Evolutionary conservation across 306 rosid genomes (phyloP).

Genomic region (Leucaena leucocephala): DNA sequence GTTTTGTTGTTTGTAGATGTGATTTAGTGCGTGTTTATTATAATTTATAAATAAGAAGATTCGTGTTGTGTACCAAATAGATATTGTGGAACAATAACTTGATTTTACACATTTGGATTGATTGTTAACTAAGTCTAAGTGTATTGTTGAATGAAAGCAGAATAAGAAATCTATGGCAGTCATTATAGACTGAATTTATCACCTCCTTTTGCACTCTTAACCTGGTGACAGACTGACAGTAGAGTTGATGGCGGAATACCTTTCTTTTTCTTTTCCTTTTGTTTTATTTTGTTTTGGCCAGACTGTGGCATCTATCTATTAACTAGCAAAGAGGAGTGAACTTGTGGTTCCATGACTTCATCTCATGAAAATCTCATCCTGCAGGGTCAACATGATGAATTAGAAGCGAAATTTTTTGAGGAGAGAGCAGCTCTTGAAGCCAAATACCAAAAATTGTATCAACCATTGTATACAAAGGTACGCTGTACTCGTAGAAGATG

Average conservation of each 20-base stretch:
- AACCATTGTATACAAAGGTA: constrained; percentile 78
- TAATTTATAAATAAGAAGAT: not conserved
- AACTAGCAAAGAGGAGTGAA: not conserved
- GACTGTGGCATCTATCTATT: not conserved
- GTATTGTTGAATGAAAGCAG: not conserved
- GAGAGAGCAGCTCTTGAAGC: constrained; percentile 95
- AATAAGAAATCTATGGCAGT: not conserved
- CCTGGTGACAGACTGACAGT: not conserved
- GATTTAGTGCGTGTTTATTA: not conserved
- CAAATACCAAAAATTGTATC: constrained; percentile 83
- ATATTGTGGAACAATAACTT: not conserved
- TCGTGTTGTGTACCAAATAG: not conserved
- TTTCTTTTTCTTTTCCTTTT: not conserved
- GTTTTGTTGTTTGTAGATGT: not conserved
- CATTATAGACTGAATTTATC: not conserved
- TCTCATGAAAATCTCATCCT: not conserved
- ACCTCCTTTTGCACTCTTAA: not conserved
- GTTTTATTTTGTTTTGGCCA: not conserved
- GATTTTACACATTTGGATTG: not conserved
- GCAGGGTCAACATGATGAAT: constrained; percentile 83
- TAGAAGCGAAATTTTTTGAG: constrained; percentile 84
- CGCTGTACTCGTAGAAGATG: not conserved
- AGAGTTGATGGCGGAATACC: not conserved
- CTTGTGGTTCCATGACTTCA: not conserved
- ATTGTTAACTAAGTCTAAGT: not conserved